Conservation (phyloP, 352 stramenopile genomes). For the Phytopythium delawarense region DNA sequence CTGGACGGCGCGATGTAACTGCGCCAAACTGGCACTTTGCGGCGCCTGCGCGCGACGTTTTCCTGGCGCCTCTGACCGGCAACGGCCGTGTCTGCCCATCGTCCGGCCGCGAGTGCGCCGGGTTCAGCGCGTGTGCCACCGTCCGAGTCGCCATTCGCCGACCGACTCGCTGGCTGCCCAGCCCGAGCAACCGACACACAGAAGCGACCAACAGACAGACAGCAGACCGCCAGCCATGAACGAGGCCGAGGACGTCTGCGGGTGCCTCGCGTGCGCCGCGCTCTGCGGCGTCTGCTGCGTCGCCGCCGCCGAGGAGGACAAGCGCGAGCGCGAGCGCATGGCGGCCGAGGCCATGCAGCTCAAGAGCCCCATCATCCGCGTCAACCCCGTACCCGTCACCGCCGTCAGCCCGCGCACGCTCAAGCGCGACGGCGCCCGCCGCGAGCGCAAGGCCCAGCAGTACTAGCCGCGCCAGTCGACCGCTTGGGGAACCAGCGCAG, state of each 20-base stretch:
- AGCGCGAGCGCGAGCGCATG: conserved; percentile 64
- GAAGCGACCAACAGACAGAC: neutral
- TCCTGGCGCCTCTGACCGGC: neutral
- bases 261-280: conserved; percentile 61
- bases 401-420: conserved; percentile 6
- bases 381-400: conserved; percentile 62
- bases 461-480: neutral
- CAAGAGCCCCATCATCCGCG: conserved; percentile 45
- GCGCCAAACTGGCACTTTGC: conserved; percentile 1
- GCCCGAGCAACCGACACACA: too few relatives aligned
- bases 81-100: conserved; percentile 1
- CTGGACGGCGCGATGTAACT: neutral
- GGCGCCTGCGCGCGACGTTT: neutral
- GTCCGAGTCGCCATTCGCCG: conserved; percentile 1
- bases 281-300: conserved; percentile 78
- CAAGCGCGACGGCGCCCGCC: neutral
- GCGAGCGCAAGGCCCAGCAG: conserved; percentile 4
- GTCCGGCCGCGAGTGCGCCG: neutral
- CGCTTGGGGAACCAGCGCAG: neutral
- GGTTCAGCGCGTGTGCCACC: neutral
- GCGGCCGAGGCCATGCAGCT: conserved; percentile 30
- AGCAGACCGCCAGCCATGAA: conserved; percentile 36
- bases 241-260: conserved; percentile 72
- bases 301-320: conserved; percentile 74
- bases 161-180: neutral